Base-by-base conservation (phyloP, 1,139 yeast species). In the Groenewaldozyma auringiensis region DNA sequence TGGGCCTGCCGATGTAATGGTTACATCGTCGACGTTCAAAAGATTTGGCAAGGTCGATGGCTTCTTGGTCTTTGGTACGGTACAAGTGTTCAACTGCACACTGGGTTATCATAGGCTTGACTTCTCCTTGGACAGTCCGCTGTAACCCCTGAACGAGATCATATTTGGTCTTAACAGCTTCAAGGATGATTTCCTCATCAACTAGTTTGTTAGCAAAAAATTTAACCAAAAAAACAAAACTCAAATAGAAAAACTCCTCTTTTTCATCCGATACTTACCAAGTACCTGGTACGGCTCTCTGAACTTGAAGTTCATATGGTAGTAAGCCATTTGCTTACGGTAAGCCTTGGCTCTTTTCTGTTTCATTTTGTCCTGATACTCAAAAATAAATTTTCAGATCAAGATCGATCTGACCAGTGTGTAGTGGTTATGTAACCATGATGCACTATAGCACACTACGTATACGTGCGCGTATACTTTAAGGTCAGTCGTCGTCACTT, bases 331-430 rank as follows among this genome's bases (percentile, higher is more conserved):
- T 63, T 86, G 96, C 70, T 89, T 92, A 64, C 89, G 81, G 67
- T 94, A 92, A 2, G 94, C 75, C 65, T 92, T 92, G 45, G 96
- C 95, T 65, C 98, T 76, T 66, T 89, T 89, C 66, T 89, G 96
- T 73, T 95, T 87, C 98, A 92, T 92, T 47, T 47, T 65, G n/a
- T n/a, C n/a, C n/a, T n/a, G 42, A 21, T 3, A 6, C 14, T 36
- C 11, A 25, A 8, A 25, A 25, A 25, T 25, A 25, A 25, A 25
- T 25, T 25, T 25, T 25, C 11, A 25, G 6, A 25, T 25, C 29
- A 11, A 25, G 6, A 25, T 25, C 29, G 29, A 25, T 25, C 29
- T n/a, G n/a, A n/a, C n/a, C n/a, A n/a, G n/a, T n/a, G n/a, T n/a
- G n/a, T n/a, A n/a, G n/a, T n/a, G n/a, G n/a, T n/a, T n/a, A n/a